Evolutionary conservation across 2,329 filamentous ascomycete species (phyloP).

Genomic region (Fusarium siculi): DNA sequence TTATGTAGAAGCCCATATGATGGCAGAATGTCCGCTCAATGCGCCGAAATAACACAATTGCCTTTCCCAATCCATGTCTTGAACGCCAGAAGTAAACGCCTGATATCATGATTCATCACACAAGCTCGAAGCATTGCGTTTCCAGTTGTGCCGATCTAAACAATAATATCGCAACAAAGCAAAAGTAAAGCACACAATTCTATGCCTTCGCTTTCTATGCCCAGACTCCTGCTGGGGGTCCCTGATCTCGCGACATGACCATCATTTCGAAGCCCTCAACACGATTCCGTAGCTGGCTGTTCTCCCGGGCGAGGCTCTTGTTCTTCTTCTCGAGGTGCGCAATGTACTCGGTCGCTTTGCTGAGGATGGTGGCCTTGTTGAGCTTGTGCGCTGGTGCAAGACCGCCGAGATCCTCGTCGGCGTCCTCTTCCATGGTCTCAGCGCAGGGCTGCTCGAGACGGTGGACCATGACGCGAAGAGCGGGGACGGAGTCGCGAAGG

Average conservation of each 20-base stretch:
- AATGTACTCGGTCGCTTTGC: slow-evolving; percentile 54
- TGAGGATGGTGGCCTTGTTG: slow-evolving; percentile 84
- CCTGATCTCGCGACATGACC: slow-evolving; percentile 43
- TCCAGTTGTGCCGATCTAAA: slow-evolving; percentile 17
- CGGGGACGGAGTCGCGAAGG: slow-evolving; percentile 87
- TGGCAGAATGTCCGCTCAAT: slow-evolving; percentile 23
- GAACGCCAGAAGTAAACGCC: slow-evolving; percentile 40
- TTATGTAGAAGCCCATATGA: slow-evolving; percentile 23
- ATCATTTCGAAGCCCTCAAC: slow-evolving; percentile 47
- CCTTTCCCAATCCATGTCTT: slow-evolving; percentile 19
- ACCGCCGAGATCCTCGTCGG: slow-evolving; percentile 78
- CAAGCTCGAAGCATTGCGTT: slow-evolving; percentile 29
- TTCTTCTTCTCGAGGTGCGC: slow-evolving; percentile 51
- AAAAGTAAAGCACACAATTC: slow-evolving; percentile 1
- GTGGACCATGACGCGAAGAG: slow-evolving; percentile 75
- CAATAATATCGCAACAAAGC: slow-evolving; percentile 18
- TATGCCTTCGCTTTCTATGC: slow-evolving; percentile 20
- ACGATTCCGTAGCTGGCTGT: slow-evolving; percentile 47
- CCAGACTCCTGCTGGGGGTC: slow-evolving; percentile 41
- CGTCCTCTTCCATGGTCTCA: slow-evolving; percentile 66
- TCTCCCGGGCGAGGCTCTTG: slow-evolving; percentile 46
- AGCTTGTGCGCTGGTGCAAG: slow-evolving; percentile 87
- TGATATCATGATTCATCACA: slow-evolving; percentile 44
- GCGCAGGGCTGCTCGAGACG: slow-evolving; percentile 69
- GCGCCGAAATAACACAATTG: slow-evolving; percentile 31